phyloP scores from a whole-genome alignment of 768 basidiomycete genomes.

The Dendrothele bispora region DNA sequence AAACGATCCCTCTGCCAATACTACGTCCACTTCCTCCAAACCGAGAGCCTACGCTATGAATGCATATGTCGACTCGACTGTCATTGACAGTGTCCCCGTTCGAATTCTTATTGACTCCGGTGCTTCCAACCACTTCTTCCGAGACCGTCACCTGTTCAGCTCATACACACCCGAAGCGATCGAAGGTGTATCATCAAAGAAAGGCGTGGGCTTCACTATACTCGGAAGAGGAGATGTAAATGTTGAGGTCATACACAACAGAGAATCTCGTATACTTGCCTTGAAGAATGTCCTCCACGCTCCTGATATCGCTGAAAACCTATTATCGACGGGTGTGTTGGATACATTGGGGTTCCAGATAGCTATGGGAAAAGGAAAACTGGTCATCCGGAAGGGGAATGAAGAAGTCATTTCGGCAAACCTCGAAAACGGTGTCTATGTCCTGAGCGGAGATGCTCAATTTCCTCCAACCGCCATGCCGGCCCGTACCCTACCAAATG shows the following conservation, averaged over 20 bases:
- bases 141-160: not conserved
- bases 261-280: not conserved
- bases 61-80: too few relatives aligned
- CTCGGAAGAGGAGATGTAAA: conserved; percentile 7
- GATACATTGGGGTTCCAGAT: not conserved
- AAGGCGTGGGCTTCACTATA: conserved; percentile 2
- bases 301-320: conserved; percentile 11
- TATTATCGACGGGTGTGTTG: conserved; percentile 8
- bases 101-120: conserved; percentile 7
- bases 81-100: not conserved
- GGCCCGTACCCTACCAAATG: not conserved
- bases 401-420: not conserved
- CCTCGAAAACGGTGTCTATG: not conserved
- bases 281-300: conserved; percentile 12
- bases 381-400: not conserved
- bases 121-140: conserved; percentile 11
- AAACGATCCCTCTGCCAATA: not conserved
- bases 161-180: not conserved
- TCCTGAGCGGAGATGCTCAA: not conserved
- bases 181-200: not conserved
- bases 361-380: not conserved
- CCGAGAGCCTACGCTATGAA: not conserved
- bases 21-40: not conserved
- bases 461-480: not conserved
- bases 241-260: not conserved